Evolutionary conservation across 1,139 yeast species (phyloP).

Genomic region (Saccharomyces uvarum): DNA sequence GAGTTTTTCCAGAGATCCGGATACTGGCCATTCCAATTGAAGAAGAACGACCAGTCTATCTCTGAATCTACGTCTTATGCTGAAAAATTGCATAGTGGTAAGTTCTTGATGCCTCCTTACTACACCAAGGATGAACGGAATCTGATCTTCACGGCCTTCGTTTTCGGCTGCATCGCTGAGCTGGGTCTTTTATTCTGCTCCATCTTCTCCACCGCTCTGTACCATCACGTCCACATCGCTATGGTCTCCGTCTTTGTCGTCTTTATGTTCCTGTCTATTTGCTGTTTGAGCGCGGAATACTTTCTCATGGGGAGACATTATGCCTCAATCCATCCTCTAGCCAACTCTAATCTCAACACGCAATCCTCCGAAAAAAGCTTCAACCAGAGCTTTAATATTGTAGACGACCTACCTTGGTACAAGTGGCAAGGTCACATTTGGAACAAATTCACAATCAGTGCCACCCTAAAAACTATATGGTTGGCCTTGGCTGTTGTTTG

Average conservation of each 20-base stretch:
- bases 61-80: constrained; percentile 8
- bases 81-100: constrained; percentile 10
- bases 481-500: constrained; percentile 55
- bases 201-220: constrained; percentile 59
- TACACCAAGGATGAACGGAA: constrained; percentile 34
- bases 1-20: constrained; percentile 30
- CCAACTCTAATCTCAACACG: constrained; percentile 3
- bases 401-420: constrained; percentile 37
- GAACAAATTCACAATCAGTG: constrained; percentile 44
- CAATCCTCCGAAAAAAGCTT: constrained; percentile 1
- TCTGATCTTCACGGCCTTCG: constrained; percentile 30
- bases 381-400: neutral
- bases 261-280: constrained; percentile 57
- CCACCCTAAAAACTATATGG: constrained; percentile 55
- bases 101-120: constrained; percentile 33
- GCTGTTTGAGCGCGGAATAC: constrained; percentile 54
- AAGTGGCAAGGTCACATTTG: constrained; percentile 25
- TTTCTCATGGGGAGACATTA: constrained; percentile 54
- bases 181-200: constrained; percentile 69
- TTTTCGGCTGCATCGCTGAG: constrained; percentile 55
- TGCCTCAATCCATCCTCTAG: constrained; percentile 30
- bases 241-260: constrained; percentile 71
- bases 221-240: constrained; percentile 53
- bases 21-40: constrained; percentile 8
- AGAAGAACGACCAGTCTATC: constrained; percentile 6